These are phyloP conservation scores for Durusdinium trenchii DNA, from an alignment of 73 alveolate genomes.

Conservation along the genomic window DNA sequence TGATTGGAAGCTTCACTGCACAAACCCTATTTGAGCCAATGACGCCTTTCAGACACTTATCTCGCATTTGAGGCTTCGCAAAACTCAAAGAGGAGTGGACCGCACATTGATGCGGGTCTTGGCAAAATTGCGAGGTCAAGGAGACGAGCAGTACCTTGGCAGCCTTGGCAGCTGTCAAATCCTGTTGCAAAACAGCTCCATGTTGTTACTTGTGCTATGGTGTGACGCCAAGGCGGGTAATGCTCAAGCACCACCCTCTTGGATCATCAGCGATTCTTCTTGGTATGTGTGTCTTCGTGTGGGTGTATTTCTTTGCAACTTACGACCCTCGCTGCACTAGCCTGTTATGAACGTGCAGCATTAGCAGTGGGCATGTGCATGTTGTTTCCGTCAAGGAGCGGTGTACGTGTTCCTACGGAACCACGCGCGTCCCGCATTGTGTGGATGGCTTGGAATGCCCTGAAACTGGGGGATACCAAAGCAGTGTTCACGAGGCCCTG, in stretches of 20 bases:
- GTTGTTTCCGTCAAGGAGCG: background rate
- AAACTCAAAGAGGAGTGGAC: too few species aligned
- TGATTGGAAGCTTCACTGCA: too few species aligned
- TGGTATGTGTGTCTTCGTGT: background rate
- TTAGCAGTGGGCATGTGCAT: background rate
- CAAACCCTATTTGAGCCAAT: too few species aligned
- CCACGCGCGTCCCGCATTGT: background rate
- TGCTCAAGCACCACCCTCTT: background rate
- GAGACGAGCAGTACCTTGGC: too few species aligned
- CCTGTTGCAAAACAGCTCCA: too few species aligned
- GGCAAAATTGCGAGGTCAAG: too few species aligned
- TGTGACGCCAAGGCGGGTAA: too few species aligned
- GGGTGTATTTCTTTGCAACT: constrained; percentile 38
- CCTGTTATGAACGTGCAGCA: background rate
- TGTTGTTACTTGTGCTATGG: too few species aligned
- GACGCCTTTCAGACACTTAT: too few species aligned
- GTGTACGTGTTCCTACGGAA: constrained; percentile 47
- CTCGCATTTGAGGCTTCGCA: too few species aligned
- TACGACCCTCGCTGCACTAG: constrained; percentile 19
- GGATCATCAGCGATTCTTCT: background rate
- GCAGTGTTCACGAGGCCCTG: background rate
- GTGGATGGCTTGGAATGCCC: constrained; percentile 19
- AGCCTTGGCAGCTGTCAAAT: too few species aligned
- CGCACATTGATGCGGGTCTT: too few species aligned
- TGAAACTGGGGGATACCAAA: constrained; percentile 29